phyloP scores from a whole-genome alignment of 257 asterid genomes.

The Gardenia jasminoides region DNA sequence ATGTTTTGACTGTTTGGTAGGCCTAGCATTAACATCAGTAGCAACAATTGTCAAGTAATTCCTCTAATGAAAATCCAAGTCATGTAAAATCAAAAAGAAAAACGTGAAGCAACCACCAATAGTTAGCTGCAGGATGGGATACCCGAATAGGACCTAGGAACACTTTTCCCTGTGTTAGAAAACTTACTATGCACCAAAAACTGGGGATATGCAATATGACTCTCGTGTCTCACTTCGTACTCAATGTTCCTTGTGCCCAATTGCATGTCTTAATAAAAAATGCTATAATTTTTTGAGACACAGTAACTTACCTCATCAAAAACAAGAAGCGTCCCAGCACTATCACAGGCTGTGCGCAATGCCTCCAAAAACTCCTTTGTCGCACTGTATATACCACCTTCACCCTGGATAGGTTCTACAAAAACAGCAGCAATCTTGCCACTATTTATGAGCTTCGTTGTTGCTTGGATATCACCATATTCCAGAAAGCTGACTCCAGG shows the following conservation, averaged over 20 bases:
- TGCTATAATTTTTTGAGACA: background rate
- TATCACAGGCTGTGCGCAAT: slow-evolving; percentile 72
- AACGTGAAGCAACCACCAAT: background rate
- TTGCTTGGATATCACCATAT: slow-evolving; percentile 68
- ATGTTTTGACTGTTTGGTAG: background rate
- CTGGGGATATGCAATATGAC: background rate
- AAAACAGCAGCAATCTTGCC: slow-evolving; percentile 89
- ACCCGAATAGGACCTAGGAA: background rate
- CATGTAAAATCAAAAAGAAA: background rate
- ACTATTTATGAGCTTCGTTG: slow-evolving; percentile 55
- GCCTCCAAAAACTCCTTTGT: slow-evolving; percentile 68
- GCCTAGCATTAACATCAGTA: background rate
- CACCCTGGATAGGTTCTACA: slow-evolving; percentile 96
- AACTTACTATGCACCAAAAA: background rate
- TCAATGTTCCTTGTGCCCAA: background rate
- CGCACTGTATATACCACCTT: slow-evolving; percentile 83
- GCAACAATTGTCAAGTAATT: background rate
- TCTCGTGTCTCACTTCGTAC: background rate
- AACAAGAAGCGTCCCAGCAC: slow-evolving; percentile 71
- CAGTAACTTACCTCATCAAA: slow-evolving; percentile 73
- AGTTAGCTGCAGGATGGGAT: background rate
- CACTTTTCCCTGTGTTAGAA: background rate
- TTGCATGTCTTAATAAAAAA: background rate
- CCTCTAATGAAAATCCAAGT: background rate
- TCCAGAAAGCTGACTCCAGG: slow-evolving; percentile 86